Base-by-base conservation (phyloP, 2,329 filamentous ascomycete species). In the Periconia sp. region DNA sequence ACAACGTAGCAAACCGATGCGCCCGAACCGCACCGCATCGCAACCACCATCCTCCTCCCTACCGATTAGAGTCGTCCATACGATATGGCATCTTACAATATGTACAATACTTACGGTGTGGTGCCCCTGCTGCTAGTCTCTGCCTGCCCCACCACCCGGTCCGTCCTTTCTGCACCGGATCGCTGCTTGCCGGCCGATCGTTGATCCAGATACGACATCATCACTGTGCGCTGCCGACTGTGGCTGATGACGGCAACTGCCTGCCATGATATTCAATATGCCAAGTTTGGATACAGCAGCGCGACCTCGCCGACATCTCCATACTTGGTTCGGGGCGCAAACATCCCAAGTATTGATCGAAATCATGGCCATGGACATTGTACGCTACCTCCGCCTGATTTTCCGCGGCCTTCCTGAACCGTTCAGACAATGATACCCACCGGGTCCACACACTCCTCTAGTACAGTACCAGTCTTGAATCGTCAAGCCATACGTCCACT, bases 231-330 rank as follows among this genome's bases (percentile, higher is more conserved):
- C 49, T 53, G 50, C 50, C 66, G 63, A 59, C 63, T 50, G 54
- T 67, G 63, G 60, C 63, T 62, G 55, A 53, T 54, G 11, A 8
- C 23, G 8, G 23, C 5, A 54, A 27, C 23, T 27, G 23, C 8
- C 8, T 27, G 23, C 23, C 23, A 27, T 27, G 3, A 8, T 8
- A 58, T 47, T 56, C 53, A 20, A 59, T 57, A 61, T 41, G 59
- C 61, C 64, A 68, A 66, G 62, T 40, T 42, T 35, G 3, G 33
- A 13, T 37, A 41, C 45, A 49, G 56, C 58, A 53, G 53, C 45
- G 61, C 48, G 55, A 69, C 58, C 58, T 71, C 66, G 68, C 66
- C 66, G 68, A 69, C 58, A 52, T 63, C 41, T 53, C 56, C 59
- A 50, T 52, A 61, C 57, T 49, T 9, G 54, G 55, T 48, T 37